Conservation (phyloP, 805 yeast species). For the Ogataea kodamae region DNA sequence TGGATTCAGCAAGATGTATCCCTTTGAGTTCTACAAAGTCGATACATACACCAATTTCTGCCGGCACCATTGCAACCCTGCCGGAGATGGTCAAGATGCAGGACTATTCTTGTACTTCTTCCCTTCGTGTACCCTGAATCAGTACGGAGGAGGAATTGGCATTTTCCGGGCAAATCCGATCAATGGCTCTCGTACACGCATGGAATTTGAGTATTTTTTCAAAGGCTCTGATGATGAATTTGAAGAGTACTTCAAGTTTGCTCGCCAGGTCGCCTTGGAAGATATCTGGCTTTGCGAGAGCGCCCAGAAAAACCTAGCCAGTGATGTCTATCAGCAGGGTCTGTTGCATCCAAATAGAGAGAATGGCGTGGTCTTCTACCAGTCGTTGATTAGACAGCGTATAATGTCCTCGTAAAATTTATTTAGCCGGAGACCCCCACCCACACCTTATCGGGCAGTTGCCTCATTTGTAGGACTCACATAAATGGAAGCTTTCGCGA, state of each 20-base stretch:
- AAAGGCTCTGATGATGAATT: slow-evolving; percentile 29
- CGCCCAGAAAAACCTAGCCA: slow-evolving; percentile 26
- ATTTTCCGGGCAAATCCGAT: slow-evolving; percentile 30
- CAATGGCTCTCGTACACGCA: slow-evolving; percentile 25
- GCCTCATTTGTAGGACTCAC: too few relatives aligned
- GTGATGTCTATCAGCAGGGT: slow-evolving; percentile 26
- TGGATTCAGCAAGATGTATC: slow-evolving; percentile 25
- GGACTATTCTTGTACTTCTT: slow-evolving; percentile 30
- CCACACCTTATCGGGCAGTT: too few relatives aligned
- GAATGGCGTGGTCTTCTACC: slow-evolving; percentile 25
- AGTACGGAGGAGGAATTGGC: slow-evolving; percentile 32
- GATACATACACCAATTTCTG: slow-evolving; percentile 28
- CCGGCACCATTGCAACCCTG: slow-evolving; percentile 26
- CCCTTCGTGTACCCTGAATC: slow-evolving; percentile 28
- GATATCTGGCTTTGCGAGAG: slow-evolving; percentile 31
- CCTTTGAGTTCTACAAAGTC: slow-evolving; percentile 28
- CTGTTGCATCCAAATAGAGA: slow-evolving; percentile 30
- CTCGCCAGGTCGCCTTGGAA: slow-evolving; percentile 32
- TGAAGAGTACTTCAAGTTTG: slow-evolving; percentile 29
- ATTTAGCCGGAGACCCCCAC: too few relatives aligned
- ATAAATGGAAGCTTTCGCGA: too few relatives aligned
- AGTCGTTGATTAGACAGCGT: slow-evolving; percentile 18
- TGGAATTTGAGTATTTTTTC: slow-evolving; percentile 33
- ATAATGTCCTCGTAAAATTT: too few relatives aligned
- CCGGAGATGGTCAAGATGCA: slow-evolving; percentile 11